Percentiles rank a stretch among this genome's conserved stretches.
Evolutionary conservation across 768 basidiomycete genomes (phyloP).

Genomic region (Coprinopsis sp.): DNA sequence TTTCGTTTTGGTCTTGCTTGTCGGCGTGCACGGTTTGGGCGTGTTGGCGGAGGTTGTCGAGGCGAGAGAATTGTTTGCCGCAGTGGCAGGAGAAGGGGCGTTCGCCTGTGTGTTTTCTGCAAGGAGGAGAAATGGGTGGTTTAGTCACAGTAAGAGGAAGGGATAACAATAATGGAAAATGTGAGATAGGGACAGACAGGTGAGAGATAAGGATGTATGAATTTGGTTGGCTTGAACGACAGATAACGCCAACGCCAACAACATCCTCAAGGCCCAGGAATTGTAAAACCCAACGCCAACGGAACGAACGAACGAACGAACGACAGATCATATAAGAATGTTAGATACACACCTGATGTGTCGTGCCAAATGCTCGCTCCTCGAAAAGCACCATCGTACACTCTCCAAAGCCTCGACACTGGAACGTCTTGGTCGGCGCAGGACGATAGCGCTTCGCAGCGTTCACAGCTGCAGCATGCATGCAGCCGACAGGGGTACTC

Average conservation of each 20-base stretch:
- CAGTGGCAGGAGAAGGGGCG: constrained; percentile 96
- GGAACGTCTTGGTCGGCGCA: constrained; percentile 89
- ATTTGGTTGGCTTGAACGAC: too few species aligned
- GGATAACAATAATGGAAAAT: too few species aligned
- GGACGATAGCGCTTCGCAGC: constrained; percentile 66
- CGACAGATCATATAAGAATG: too few species aligned
- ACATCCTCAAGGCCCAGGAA: too few species aligned
- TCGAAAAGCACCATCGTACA: constrained; percentile 95
- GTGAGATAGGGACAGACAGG: too few species aligned
- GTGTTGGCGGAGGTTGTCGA: constrained; percentile 96
- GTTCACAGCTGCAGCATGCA: too few species aligned
- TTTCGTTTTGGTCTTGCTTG: constrained; percentile 81
- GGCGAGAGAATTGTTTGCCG: constrained; percentile 89
- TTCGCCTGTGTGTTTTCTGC: constrained; percentile 96
- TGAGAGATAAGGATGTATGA: too few species aligned
- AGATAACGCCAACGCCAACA: too few species aligned
- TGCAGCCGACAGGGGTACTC: too few species aligned
- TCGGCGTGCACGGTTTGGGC: constrained; percentile 97
- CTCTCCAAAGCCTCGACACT: constrained; percentile 91
- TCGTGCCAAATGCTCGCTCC: constrained; percentile 92
- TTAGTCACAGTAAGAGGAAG: background rate
- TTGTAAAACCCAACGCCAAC: too few species aligned
- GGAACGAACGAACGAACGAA: too few species aligned
- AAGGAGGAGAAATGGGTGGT: constrained; percentile 6
- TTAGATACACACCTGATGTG: constrained; percentile 91